These are phyloP conservation scores for Xylariaceae sp. DNA, from an alignment of 2,329 filamentous ascomycete genomes.

Conservation along the genomic window DNA sequence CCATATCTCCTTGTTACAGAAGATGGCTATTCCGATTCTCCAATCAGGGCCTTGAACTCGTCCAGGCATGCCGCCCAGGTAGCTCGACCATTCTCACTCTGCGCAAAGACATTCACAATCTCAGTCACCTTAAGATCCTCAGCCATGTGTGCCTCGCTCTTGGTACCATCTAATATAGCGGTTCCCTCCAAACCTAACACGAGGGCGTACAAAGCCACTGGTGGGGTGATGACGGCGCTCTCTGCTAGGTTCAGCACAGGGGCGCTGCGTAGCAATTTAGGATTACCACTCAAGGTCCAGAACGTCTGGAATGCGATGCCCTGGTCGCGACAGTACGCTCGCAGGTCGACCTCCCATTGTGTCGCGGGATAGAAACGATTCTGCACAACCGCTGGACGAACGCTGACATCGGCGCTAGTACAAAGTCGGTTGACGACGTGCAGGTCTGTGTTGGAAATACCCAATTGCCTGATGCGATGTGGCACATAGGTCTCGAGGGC, in stretches of 20 bases:
- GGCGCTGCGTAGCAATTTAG: constrained; percentile 44
- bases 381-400: constrained; percentile 69
- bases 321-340: constrained; percentile 55
- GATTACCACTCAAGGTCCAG: constrained; percentile 61
- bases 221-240: constrained; percentile 44
- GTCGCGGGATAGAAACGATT: constrained; percentile 73
- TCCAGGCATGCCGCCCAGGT: constrained; percentile 57
- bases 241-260: constrained; percentile 60
- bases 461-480: constrained; percentile 67
- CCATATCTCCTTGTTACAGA: constrained; percentile 6
- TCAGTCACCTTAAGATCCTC: constrained; percentile 55
- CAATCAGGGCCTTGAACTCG: constrained; percentile 52
- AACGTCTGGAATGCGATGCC: constrained; percentile 59
- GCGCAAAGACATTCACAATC: constrained; percentile 44
- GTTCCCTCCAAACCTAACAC: constrained; percentile 54
- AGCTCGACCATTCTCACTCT: constrained; percentile 43
- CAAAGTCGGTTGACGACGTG: constrained; percentile 61
- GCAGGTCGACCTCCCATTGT: constrained; percentile 64
- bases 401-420: constrained; percentile 32
- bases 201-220: constrained; percentile 56
- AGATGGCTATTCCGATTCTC: constrained; percentile 28
- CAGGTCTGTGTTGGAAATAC: constrained; percentile 77
- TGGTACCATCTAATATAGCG: constrained; percentile 56
- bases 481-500: constrained; percentile 72
- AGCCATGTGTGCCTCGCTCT: constrained; percentile 54